Evolutionary conservation across 2,329 filamentous ascomycete genomes (phyloP).

Genomic region (Aspergillus flavus): DNA sequence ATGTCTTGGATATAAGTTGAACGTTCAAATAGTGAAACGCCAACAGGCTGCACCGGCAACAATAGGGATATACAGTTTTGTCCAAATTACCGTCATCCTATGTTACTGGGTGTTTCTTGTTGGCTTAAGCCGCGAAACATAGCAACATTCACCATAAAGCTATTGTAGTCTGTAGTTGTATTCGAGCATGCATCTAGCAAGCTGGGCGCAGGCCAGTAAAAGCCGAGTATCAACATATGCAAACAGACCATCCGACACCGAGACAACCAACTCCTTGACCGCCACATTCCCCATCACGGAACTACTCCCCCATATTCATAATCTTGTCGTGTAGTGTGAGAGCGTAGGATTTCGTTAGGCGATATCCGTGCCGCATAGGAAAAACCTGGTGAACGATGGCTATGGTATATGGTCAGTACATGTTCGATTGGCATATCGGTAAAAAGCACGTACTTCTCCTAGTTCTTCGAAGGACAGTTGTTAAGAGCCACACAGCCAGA

Average conservation of each 20-base stretch:
- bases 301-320: neutral
- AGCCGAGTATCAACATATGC: neutral
- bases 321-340: neutral
- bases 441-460: neutral
- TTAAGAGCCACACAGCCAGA: neutral
- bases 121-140: too few relatives aligned
- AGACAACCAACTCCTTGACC: neutral
- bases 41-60: too few relatives aligned
- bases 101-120: too few relatives aligned
- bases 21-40: too few relatives aligned
- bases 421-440: neutral
- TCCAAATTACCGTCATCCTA: too few relatives aligned
- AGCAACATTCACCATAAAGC: too few relatives aligned
- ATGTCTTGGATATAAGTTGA: too few relatives aligned
- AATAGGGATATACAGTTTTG: too few relatives aligned
- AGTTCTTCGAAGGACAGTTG: neutral
- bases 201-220: neutral
- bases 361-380: neutral
- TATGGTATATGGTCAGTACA: neutral
- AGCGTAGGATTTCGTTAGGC: neutral
- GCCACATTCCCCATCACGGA: neutral
- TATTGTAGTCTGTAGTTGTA: too few relatives aligned
- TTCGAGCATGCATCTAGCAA: neutral
- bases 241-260: neutral
- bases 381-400: neutral